phyloP scores from a whole-genome alignment of 2,329 filamentous ascomycete species.

The Grosmannia clavigera region DNA sequence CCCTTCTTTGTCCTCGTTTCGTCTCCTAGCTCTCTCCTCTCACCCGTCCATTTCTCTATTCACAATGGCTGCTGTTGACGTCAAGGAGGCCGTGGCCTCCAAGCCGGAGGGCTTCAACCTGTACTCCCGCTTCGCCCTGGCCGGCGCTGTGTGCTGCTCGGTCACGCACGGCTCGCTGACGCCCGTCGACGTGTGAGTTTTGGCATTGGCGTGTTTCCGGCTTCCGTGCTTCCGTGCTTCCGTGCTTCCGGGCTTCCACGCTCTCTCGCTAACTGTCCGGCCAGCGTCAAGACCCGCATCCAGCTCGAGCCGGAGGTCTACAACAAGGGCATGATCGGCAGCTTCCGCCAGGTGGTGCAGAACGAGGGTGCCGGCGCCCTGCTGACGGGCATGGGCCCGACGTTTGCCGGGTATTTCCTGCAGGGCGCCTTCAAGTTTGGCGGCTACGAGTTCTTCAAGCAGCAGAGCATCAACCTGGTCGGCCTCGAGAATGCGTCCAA shows the following conservation, averaged over 20 bases:
- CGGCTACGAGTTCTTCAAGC: conserved; percentile 83
- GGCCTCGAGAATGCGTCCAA: conserved; percentile 58
- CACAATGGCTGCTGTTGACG: conserved; percentile 35
- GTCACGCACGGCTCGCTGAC: conserved; percentile 95
- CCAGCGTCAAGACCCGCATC: conserved; percentile 79
- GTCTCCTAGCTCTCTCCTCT: conserved; percentile 14
- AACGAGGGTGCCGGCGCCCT: conserved; percentile 68
- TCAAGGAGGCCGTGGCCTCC: conserved; percentile 28
- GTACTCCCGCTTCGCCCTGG: conserved; percentile 94
- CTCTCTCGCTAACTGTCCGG: background rate
- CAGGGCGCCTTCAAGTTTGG: conserved; percentile 82
- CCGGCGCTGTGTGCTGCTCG: conserved; percentile 95
- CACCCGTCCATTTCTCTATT: conserved; percentile 6
- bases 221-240: background rate
- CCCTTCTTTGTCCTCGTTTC: conserved; percentile 12
- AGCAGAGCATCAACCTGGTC: conserved; percentile 62
- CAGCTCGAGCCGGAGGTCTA: conserved; percentile 73
- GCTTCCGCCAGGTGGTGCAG: conserved; percentile 63
- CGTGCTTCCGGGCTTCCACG: background rate
- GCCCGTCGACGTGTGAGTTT: conserved; percentile 96
- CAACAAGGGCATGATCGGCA: conserved; percentile 68
- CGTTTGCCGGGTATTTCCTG: conserved; percentile 71
- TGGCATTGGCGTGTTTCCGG: background rate
- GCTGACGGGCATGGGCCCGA: conserved; percentile 66
- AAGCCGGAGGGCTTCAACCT: conserved; percentile 46